Base-by-base conservation (phyloP, 2,329 filamentous ascomycete genomes). In the Raffaelea deltoideospora region DNA sequence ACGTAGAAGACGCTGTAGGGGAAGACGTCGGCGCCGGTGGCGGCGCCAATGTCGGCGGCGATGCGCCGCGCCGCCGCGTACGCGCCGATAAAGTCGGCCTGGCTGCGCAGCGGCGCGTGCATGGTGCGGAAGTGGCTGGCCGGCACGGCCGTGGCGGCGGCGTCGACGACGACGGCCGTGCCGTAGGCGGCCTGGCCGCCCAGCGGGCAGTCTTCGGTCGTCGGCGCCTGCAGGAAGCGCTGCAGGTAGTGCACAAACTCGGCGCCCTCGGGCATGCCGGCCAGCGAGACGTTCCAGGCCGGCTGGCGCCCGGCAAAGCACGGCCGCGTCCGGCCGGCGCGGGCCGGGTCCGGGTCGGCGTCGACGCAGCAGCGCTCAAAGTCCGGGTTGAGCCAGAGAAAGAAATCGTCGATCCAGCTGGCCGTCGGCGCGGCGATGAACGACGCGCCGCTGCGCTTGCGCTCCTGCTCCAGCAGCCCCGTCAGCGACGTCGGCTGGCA, bases 1-100 rank as follows among this genome's bases (percentile, higher is more conserved):
- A 98, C 87, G 63, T 98, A 98, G 56, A 94, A 94, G 42, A 95
- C 79, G 47, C 84, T 92, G 62, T 98, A 98, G 0, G 90, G 85
- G 67, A 98, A 98, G 3, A 98, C 78, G 19, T 90, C 77, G 18
- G 83, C 74, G 5, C 76, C 72, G 5, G 86, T 87, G 35, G 69
- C 66, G 37, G 70, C 58, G 13, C 69, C 78, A 35, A 98, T 77
- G 21, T 81, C 79, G 11, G 75, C 61, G 0, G 88, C 77, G 43
- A 98, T 94, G 41, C 90, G 82, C 15, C 88, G 81, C 3, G 90
- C 90, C 1, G 88, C 75, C 5, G 79, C 76, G 55, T 96, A 95
- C 0, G 90, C 85, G 21, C 76, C 69, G 58, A 98, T 98, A 48
- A 96, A 96, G 53, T 96, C 88, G 10, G 79, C 66, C 54, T 98